A percentile compares a stretch with the other conserved stretches of the same genome.
phyloP scores from a whole-genome alignment of 768 basidiomycete genomes.

The Clavaria fumosa region DNA sequence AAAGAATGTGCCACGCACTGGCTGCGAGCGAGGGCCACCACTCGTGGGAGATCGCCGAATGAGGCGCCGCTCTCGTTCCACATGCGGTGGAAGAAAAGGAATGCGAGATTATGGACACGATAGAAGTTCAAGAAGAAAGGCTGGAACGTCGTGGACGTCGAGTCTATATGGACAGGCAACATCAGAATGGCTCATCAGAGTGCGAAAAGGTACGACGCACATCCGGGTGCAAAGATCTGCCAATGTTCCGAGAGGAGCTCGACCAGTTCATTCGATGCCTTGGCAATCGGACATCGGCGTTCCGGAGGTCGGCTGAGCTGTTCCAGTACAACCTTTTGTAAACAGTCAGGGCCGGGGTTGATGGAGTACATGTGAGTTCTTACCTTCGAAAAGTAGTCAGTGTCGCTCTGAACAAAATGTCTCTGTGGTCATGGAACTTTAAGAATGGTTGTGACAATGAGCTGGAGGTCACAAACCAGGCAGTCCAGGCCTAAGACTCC shows the following conservation, averaged over 20 bases:
- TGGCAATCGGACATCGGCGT: slow-evolving; percentile 69
- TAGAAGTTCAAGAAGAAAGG: slow-evolving; percentile 81
- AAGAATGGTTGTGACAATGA: too few relatives aligned
- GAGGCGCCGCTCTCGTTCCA: slow-evolving; percentile 82
- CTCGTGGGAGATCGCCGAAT: slow-evolving; percentile 58
- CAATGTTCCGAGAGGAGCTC: slow-evolving; percentile 76
- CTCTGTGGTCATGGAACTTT: slow-evolving; percentile 25
- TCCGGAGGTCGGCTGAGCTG: slow-evolving; percentile 61
- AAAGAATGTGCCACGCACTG: slow-evolving; percentile 40
- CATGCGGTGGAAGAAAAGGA: slow-evolving; percentile 82
- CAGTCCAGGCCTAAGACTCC: slow-evolving; percentile 76
- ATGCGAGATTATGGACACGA: slow-evolving; percentile 66
- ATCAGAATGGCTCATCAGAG: slow-evolving; percentile 2
- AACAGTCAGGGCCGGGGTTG: too few relatives aligned
- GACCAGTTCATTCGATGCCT: slow-evolving; percentile 74
- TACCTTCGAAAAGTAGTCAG: slow-evolving; percentile 25
- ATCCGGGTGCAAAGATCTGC: slow-evolving; percentile 74
- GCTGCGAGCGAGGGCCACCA: slow-evolving; percentile 64
- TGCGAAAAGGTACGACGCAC: slow-evolving; percentile 27
- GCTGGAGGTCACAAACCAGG: slow-evolving; percentile 32
- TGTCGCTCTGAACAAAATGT: slow-evolving; percentile 51
- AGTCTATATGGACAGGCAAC: too few relatives aligned
- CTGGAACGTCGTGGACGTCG: slow-evolving; percentile 67
- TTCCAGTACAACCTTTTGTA: slow-evolving; percentile 59
- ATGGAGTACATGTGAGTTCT: too few relatives aligned